A percentile compares a stretch with the other conserved stretches of the same genome.
phyloP scores from a whole-genome alignment of 345 rosid species.

The Geranium rotundifolium region DNA sequence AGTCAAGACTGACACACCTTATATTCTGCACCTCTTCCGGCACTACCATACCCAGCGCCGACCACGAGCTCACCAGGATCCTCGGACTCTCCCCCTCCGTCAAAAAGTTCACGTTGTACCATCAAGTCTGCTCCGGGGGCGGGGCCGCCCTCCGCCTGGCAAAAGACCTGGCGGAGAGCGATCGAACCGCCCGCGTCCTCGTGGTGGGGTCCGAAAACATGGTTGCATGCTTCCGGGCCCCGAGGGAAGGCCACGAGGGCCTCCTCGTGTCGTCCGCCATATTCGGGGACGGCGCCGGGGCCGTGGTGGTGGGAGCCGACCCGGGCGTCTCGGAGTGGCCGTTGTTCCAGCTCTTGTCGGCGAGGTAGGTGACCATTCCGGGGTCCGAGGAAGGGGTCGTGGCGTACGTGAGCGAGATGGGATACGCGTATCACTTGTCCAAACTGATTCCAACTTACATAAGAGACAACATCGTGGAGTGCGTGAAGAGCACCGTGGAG shows the following conservation, averaged over 20 bases:
- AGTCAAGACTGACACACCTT: constrained; percentile 45
- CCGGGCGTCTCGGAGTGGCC: constrained; percentile 27
- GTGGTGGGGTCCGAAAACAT: constrained; percentile 36
- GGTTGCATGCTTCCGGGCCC: constrained; percentile 30
- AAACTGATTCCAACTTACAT: constrained; percentile 36
- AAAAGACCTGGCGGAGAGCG: constrained; percentile 48
- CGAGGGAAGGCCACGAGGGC: constrained; percentile 30
- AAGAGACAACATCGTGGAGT: constrained; percentile 30
- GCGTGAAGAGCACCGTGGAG: constrained; percentile 24
- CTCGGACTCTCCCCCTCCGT: constrained; percentile 41
- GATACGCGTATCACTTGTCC: constrained; percentile 34
- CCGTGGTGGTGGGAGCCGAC: constrained; percentile 35
- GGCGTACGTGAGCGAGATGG: constrained; percentile 38
- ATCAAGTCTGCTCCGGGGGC: constrained; percentile 40
- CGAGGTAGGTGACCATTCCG: constrained; percentile 32
- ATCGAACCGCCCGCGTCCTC: constrained; percentile 35
- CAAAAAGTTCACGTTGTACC: constrained; percentile 48
- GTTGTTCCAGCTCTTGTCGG: constrained; percentile 29
- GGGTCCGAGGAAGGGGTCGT: constrained; percentile 41
- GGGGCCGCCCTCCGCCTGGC: constrained; percentile 45
- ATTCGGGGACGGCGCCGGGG: constrained; percentile 41
- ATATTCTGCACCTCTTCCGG: constrained; percentile 49
- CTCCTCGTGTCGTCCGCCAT: constrained; percentile 39
- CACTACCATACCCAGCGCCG: constrained; percentile 51
- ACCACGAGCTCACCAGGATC: constrained; percentile 48